Base-by-base conservation (phyloP, 83 land plant genomes). In the Picea abies region DNA sequence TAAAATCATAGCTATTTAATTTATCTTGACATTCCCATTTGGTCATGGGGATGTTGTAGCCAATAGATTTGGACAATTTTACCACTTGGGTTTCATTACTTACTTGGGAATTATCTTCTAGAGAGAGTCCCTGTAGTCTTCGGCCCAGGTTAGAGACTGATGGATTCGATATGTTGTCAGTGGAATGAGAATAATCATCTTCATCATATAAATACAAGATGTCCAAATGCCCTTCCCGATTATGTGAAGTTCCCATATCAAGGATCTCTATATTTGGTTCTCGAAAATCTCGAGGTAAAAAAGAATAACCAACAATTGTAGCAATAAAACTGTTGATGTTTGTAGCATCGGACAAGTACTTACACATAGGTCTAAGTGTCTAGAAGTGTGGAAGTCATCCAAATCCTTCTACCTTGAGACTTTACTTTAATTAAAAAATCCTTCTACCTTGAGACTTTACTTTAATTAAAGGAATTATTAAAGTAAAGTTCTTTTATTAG, bases 1-100 rank as follows among this genome's bases (percentile, higher is more conserved):
- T 76, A 29, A 84, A 90, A 14, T 44, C 26, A 83, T 79, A 90
- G 4, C 25, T 23, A 23, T 63, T 83, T 35, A 77, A 58, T 82
- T 88, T 88, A 29, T 84, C 87, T 3, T 79, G 71, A 60, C 77
- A 35, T 60, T 84, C 82, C 92, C 92, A 88, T 35, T 83, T 84
- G 49, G 84, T 82, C 37, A 71, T 81, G 61, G 89, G 22, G 3
- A 71, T 71, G 82, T 81, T 84, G n/a, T 66, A 86, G 2, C 87
- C 83, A 16, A 84, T 79, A 60, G 87, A 77, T 3, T 72, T 41
- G 61, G 82, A 89, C 3, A 89, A 69, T 63, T 89, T 89, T 14
- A 80, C 91, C 82, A 52, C 32, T 35, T 77, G 78, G 60, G n/a
- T 19, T 25, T 6, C 56, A 9, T 60, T 72, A 19, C 64, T 19